Evolutionary conservation across 305 asterid species (phyloP), one percentile per base, ranked within the genome.

Genomic region (Solanum hybrid): DNA sequence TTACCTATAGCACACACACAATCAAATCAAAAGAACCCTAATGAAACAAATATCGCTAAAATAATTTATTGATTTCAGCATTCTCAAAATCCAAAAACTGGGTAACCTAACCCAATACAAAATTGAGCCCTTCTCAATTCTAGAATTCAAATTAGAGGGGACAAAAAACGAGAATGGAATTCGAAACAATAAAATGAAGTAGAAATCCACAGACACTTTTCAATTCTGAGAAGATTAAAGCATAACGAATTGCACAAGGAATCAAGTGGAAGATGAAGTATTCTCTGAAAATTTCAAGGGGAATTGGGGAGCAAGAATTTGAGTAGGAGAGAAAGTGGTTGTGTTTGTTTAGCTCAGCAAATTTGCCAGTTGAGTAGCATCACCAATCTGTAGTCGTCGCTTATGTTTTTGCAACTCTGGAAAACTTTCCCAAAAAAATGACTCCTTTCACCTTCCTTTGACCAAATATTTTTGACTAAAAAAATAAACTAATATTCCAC

Each of bases 11-110:
- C 86, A 22, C 69, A 7, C 69, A 37, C 24, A 37, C 13, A 78
- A 35, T 78, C 85, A 78, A 78, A 82, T 42, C 72, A 42, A 82
- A 45, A 82, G 87, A 82, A 82, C 87, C 87, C 72, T 82, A 82
- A 82, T 10, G 10, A 27, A 82, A 82, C 71, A 45, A 82, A 82
- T 42, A 42, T 0, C 66, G 4, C 12, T 42, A 80, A 82, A 42
- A 14, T n/a, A n/a, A 37, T 81, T 13, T 9, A n/a, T 36, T 82
- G 72, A 82, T 27, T 82, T 45, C 29, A 77, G 45, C 45, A 34
- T 77, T 32, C n/a, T 34, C 27, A 77, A 77, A 77, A 34, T 34
- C 29, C 45, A 9, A 80, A 37, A 80, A 81, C 37, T 40, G 86
- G 82, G 17, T 77, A 34, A 24, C 66, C 66, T 64, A 75, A 6